These are phyloP conservation scores for Dalbergia cultrata DNA, from an alignment of 306 rosid species.

Conservation along the genomic window DNA sequence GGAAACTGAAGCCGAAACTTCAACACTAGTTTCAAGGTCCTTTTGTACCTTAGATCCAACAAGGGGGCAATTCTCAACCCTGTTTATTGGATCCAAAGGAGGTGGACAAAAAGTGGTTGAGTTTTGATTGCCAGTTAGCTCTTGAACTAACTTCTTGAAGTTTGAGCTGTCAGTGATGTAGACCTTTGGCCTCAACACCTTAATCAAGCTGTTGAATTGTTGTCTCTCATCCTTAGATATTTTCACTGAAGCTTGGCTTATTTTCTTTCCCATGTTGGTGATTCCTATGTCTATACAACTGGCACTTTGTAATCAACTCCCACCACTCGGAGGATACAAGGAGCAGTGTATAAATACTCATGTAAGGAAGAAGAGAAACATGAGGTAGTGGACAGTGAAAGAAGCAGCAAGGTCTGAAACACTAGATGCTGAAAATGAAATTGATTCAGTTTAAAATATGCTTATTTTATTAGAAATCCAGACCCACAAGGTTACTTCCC, in stretches of 20 bases:
- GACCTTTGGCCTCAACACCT: conserved; percentile 57
- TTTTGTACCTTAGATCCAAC: not conserved
- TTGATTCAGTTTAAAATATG: conserved; percentile 13
- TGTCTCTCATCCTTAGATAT: conserved; percentile 45
- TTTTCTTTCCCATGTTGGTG: conserved; percentile 57
- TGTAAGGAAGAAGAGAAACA: conserved; percentile 27
- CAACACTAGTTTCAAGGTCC: not conserved
- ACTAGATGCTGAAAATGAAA: conserved; percentile 55
- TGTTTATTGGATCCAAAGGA: conserved; percentile 35
- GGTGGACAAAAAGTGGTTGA: conserved; percentile 39
- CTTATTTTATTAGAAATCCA: conserved; percentile 23
- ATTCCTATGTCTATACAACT: conserved; percentile 51
- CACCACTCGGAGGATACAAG: conserved; percentile 61
- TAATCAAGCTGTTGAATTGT: conserved; percentile 56
- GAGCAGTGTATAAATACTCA: conserved; percentile 43
- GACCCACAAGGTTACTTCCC: not conserved
- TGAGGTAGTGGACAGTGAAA: conserved; percentile 32
- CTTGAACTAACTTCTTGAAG: conserved; percentile 66
- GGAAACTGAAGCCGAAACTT: not conserved
- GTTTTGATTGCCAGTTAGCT: conserved; percentile 57
- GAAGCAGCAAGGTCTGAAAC: conserved; percentile 21
- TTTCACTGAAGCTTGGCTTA: conserved; percentile 49
- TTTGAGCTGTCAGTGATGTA: conserved; percentile 58
- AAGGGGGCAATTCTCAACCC: conserved; percentile 7
- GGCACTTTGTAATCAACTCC: conserved; percentile 65